Percentiles rank a stretch among this genome's conserved stretches.
Conservation (phyloP, 148 eudicot genomes). For the Talinum fruticosum region DNA sequence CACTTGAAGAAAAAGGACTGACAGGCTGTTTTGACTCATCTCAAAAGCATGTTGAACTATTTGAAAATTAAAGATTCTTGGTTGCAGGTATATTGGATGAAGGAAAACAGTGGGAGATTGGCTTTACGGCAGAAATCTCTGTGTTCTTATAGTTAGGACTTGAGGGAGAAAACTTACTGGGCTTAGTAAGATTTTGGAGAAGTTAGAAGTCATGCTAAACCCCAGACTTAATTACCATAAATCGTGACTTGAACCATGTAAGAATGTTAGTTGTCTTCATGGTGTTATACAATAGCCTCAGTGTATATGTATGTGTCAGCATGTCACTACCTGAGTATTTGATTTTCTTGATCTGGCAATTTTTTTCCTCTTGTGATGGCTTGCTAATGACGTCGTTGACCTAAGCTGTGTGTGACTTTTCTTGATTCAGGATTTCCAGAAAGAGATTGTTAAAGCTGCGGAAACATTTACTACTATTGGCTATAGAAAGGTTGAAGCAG, state of each 20-base stretch:
- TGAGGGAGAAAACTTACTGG: background rate
- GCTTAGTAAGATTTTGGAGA: background rate
- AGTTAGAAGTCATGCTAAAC: background rate
- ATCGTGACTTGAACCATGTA: background rate
- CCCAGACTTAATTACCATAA: background rate
- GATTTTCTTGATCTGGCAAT: background rate
- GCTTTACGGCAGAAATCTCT: background rate
- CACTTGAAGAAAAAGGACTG: background rate
- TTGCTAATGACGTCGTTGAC: background rate
- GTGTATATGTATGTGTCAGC: background rate
- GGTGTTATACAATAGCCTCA: background rate
- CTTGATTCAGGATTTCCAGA: conserved; percentile 81
- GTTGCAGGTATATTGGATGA: background rate
- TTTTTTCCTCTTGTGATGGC: background rate
- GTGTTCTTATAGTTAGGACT: background rate
- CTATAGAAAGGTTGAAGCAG: conserved; percentile 79
- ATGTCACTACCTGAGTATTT: background rate
- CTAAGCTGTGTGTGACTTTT: background rate
- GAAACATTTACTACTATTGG: conserved; percentile 82
- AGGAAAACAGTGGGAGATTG: background rate
- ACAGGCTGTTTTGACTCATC: background rate
- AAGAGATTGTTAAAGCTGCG: conserved; percentile 83
- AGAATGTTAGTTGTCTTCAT: background rate
- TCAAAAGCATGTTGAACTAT: background rate
- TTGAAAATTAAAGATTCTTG: background rate